Base-by-base conservation (phyloP, 257 asterid genomes). In the Knoxia roxburghii region DNA sequence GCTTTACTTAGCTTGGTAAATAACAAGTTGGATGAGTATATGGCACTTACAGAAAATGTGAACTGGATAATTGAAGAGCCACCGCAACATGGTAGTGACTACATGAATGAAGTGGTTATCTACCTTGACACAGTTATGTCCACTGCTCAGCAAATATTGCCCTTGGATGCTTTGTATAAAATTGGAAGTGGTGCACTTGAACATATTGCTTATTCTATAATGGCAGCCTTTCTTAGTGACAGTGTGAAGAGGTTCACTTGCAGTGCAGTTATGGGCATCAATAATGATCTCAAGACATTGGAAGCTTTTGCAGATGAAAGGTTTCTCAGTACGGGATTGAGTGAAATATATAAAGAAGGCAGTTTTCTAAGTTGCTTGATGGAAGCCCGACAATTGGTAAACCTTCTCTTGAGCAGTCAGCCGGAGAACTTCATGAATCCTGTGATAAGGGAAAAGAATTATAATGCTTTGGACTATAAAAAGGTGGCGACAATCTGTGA, bases 341-440 rank as follows among this genome's bases (percentile, higher is more conserved):
- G 86, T 24, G 96, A 89, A 71, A 84, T 89, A 68, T 87, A 91
- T 71, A 82, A 71, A 55, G 95, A 89, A 10, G 91, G 89, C 57
- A 84, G 88, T 81, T 89, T 91, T 67, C 78, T 77, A 61, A 80
- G 82, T 45, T 89, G 92, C 77, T 82, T 91, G 79, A 53, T 87
- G 27, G 98, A 91, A 74, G 86, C 92, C 52, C 79, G 98, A 52
- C 98, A 91, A 45, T 66, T 91, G 78, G 76, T 89, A 68, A 87
- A 89, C 69, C 96, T 91, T 72, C 86, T 91, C 18, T 72, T 85
- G 76, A 89, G 96, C 81, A 89, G 96, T 64, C 96, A 87, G 78
- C 96, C 98, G 0, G 98, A 91, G 65, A 89, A 83, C 78, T 91
- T 87, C 17, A 87, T 91, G 98, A 89, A 91, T 80, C 96, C 98